phyloP scores from a whole-genome alignment of 805 yeast genomes.

The Candida ovalis region DNA sequence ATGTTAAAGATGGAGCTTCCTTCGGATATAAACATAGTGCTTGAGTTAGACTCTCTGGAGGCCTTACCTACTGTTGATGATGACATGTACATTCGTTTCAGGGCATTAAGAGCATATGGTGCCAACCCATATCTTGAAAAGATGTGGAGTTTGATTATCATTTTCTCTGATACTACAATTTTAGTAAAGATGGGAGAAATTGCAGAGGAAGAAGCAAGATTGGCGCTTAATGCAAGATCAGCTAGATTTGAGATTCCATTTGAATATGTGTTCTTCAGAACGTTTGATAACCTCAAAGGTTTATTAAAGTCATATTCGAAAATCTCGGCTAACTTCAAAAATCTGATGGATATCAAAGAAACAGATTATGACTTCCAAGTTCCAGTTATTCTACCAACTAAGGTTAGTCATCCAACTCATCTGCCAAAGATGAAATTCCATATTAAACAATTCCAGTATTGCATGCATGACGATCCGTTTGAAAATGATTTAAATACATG shows the following conservation, averaged over 20 bases:
- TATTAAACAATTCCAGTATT: constrained; percentile 53
- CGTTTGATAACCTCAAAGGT: constrained; percentile 79
- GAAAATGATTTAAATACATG: constrained; percentile 68
- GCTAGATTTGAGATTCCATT: constrained; percentile 54
- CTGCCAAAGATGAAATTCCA: constrained; percentile 58
- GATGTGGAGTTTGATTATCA: constrained; percentile 27
- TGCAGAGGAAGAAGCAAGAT: constrained; percentile 9
- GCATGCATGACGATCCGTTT: constrained; percentile 86
- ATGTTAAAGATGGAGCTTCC: constrained; percentile 27
- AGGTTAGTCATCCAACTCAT: constrained; percentile 35
- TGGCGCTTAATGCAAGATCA: constrained; percentile 20
- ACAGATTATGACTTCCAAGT: constrained; percentile 31
- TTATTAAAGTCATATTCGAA: constrained; percentile 66
- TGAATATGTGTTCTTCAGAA: constrained; percentile 68
- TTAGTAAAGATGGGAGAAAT: constrained; percentile 5
- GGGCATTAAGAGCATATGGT: constrained; percentile 28
- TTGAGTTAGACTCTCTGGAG: constrained; percentile 29
- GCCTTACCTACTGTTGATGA: constrained; percentile 16
- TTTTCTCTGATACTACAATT: constrained; percentile 17
- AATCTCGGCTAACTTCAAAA: constrained; percentile 31
- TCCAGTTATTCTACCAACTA: constrained; percentile 26
- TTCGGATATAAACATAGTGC: constrained; percentile 22
- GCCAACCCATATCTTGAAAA: constrained; percentile 22
- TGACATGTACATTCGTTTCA: constrained; percentile 15
- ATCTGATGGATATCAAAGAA: constrained; percentile 21